Percentiles rank a stretch among this genome's conserved stretches.
Conservation (phyloP, 1,284 basidiomycete species). For the Ganoderma resinaceum region DNA sequence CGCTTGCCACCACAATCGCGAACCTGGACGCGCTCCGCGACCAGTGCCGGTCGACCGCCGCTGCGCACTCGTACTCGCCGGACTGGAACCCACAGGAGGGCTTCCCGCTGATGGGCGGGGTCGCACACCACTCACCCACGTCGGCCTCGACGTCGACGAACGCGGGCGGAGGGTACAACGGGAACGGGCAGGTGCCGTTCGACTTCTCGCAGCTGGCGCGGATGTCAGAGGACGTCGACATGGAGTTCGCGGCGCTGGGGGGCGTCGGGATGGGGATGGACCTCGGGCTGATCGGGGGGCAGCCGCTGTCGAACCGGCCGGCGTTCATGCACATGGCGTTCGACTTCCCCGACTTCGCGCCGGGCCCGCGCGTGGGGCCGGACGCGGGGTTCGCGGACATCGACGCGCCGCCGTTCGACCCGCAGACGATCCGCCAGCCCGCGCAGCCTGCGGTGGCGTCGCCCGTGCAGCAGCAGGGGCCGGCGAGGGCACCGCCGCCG, state of each 20-base stretch:
- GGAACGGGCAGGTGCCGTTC: slow-evolving; percentile 1
- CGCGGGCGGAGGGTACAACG: slow-evolving; percentile 11
- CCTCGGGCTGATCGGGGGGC: slow-evolving; percentile 32
- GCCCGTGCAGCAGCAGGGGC: slow-evolving; percentile 7
- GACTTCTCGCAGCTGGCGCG: slow-evolving; percentile 9
- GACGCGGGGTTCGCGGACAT: slow-evolving; percentile 26
- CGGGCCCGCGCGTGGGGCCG: slow-evolving; percentile 4
- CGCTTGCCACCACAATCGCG: slow-evolving; percentile 27
- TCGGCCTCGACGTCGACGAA: not conserved
- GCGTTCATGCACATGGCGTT: slow-evolving; percentile 33
- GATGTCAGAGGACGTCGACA: slow-evolving; percentile 31
- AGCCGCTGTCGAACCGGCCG: slow-evolving; percentile 34
- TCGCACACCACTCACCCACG: not conserved
- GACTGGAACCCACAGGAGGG: slow-evolving; percentile 23
- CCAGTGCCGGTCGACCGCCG: slow-evolving; percentile 27
- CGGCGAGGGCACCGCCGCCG: slow-evolving; percentile 16
- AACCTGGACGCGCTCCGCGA: slow-evolving; percentile 30
- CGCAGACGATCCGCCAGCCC: not conserved
- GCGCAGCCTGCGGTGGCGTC: slow-evolving; percentile 6
- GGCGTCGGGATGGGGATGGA: slow-evolving; percentile 34
- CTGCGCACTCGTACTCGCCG: slow-evolving; percentile 17
- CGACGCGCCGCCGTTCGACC: slow-evolving; percentile 29
- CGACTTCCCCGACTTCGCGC: slow-evolving; percentile 33
- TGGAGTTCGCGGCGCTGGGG: slow-evolving; percentile 34
- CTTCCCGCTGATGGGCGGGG: slow-evolving; percentile 13